phyloP scores from a whole-genome alignment of 2,329 filamentous ascomycete species.

The Biscogniauxia marginata region DNA sequence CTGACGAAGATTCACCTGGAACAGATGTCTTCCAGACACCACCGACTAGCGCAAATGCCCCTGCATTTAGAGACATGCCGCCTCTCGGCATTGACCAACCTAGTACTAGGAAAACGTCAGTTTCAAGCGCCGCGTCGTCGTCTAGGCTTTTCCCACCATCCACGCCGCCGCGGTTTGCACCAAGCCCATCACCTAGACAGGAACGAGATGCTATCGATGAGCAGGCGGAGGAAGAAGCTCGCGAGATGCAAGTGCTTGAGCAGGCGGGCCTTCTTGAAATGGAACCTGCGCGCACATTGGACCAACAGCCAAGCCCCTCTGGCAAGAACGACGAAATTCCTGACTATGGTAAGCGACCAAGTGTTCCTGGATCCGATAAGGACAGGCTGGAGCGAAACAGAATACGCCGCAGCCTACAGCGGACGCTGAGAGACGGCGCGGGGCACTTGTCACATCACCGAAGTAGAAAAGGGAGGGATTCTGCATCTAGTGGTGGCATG shows the following conservation, averaged over 20 bases:
- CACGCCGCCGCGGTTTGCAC: constrained; percentile 32
- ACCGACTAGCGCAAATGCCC: constrained; percentile 39
- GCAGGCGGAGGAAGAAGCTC: constrained; percentile 57
- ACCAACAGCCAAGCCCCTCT: constrained; percentile 41
- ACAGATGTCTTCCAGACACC: constrained; percentile 51
- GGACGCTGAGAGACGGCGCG: constrained; percentile 80
- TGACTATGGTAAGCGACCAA: constrained; percentile 38
- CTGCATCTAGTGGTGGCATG: constrained; percentile 55
- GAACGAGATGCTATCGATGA: constrained; percentile 33
- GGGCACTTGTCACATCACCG: constrained; percentile 66
- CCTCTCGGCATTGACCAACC: constrained; percentile 34
- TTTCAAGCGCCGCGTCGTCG: constrained; percentile 44
- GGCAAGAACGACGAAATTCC: constrained; percentile 43
- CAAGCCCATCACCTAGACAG: constrained; percentile 31
- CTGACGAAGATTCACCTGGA: constrained; percentile 37
- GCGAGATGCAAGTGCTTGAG: constrained; percentile 65
- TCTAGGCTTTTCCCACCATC: constrained; percentile 33
- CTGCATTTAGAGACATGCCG: constrained; percentile 43
- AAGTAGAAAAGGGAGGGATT: constrained; percentile 75
- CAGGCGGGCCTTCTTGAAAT: constrained; percentile 63
- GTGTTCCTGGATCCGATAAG: constrained; percentile 32
- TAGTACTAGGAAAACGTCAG: constrained; percentile 40
- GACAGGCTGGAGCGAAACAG: constrained; percentile 61
- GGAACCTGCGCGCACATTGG: constrained; percentile 39
- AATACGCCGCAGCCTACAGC: constrained; percentile 82